Evolutionary conservation across 169 alveolate genomes (phyloP), one percentile per base, ranked within the genome.

Genomic region (Babesia gibsoni): DNA sequence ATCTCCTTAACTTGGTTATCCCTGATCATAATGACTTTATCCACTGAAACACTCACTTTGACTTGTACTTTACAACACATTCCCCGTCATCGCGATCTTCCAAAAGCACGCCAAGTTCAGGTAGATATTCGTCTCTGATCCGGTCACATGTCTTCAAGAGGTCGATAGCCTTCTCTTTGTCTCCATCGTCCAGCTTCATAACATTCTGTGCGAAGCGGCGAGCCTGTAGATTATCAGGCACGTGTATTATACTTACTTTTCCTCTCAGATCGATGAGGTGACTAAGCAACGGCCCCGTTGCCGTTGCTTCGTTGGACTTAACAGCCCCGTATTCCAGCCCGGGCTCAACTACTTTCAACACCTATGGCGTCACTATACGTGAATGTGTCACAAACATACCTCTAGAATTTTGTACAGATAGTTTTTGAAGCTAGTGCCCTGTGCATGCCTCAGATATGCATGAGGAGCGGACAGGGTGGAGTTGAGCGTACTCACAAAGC

Each of bases 401-500:
- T 58, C 69, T 18, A 79, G 65, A 7, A 79, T 79, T 18, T 73
- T 33, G 73, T 77, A 77, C 36, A 77, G 56, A 43, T 77, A 77
- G 14, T 52, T 64, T 30, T 77, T 77, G 54, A 77, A 66, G 23
- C 53, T 54, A 22, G 58, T 35, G 14, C 74, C 86, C 45, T 67
- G 81, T n/a, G 88, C 61, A 20, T 79, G 33, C 29, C 52, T 67
- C 5, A 68, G 52, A 18, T 37, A 39, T 0, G 52, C 67, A 8
- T 70, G 30, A 16, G 77, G 66, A 25, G 70, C 53, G 14, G 77
- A 45, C 65, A 91, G 46, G 52, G 78, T 86, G 22, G 89, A 54
- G 61, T 91, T 91, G 25, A 89, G 84, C 35, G 64, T 82, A 32
- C 92, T 54, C 32, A 91, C 82, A 49, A 91, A 80, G 20, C 79